Conservation (phyloP, 2,329 filamentous ascomycete species). For the Sarocladium brachiariae region DNA sequence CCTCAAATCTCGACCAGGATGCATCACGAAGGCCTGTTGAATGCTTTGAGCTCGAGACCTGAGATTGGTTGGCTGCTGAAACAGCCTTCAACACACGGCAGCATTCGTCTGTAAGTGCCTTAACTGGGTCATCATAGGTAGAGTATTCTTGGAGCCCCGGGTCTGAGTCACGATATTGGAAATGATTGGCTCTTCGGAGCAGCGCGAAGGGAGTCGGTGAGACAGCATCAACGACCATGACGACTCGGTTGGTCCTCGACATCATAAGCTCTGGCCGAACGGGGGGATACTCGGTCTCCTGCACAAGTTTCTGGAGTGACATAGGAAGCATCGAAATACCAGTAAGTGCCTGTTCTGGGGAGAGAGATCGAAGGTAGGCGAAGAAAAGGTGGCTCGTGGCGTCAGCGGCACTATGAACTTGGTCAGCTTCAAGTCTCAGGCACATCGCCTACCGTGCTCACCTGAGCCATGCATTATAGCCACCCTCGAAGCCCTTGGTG, state of each 20-base stretch:
- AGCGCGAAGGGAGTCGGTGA: conserved; percentile 92
- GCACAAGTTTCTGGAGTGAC: conserved; percentile 82
- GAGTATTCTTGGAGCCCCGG: conserved; percentile 77
- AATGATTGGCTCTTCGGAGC: conserved; percentile 83
- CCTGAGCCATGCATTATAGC: conserved; percentile 83
- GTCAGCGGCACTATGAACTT: conserved; percentile 66
- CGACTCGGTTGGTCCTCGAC: conserved; percentile 75
- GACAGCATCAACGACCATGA: conserved; percentile 94
- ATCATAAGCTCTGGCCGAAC: conserved; percentile 70
- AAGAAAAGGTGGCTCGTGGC: conserved; percentile 97
- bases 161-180: conserved; percentile 90
- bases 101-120: conserved; percentile 88
- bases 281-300: conserved; percentile 92
- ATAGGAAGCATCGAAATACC: conserved; percentile 83
- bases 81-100: conserved; percentile 83
- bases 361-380: conserved; percentile 84
- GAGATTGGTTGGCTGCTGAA: conserved; percentile 80
- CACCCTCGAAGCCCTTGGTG: conserved; percentile 87
- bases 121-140: conserved; percentile 80
- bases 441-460: conserved; percentile 31
- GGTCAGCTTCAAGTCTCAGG: background rate
- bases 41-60: conserved; percentile 61
- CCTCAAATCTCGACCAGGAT: conserved; percentile 95
- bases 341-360: conserved; percentile 69
- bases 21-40: conserved; percentile 73